Conservation (phyloP, 2,329 filamentous ascomycete genomes). For the Waltergamsia citrina region DNA sequence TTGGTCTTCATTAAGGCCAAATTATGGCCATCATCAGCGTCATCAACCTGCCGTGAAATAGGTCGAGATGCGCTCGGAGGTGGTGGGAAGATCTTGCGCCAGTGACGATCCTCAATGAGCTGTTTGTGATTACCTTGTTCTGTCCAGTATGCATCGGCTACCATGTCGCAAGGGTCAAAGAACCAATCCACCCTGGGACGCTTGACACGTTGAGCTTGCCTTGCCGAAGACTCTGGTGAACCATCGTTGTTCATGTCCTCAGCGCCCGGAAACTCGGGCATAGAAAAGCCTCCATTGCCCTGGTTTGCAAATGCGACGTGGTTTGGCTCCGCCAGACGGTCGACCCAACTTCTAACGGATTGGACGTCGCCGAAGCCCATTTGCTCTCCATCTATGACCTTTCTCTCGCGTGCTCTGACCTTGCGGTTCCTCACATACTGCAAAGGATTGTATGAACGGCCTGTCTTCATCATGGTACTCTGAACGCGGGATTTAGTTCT, state of each 20-base stretch:
- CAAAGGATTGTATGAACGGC: constrained; percentile 78
- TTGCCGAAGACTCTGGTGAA: constrained; percentile 33
- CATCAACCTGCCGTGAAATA: constrained; percentile 19
- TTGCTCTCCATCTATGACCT: constrained; percentile 60
- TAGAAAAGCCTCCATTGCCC: constrained; percentile 5
- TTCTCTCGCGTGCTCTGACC: constrained; percentile 69
- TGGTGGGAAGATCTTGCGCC: constrained; percentile 59
- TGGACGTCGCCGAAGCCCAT: constrained; percentile 70
- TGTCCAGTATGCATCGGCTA: constrained; percentile 87
- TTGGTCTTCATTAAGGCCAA: not conserved
- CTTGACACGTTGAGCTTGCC: constrained; percentile 47
- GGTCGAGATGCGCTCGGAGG: constrained; percentile 15
- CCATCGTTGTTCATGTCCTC: constrained; percentile 30
- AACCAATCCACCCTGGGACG: constrained; percentile 79
- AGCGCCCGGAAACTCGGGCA: constrained; percentile 38
- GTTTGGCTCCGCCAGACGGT: constrained; percentile 22
- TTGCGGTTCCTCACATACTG: constrained; percentile 90
- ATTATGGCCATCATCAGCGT: constrained; percentile 5
- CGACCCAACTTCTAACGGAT: constrained; percentile 68
- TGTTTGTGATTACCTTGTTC: constrained; percentile 74
- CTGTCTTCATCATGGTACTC: no score
- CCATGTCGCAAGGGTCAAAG: constrained; percentile 71
- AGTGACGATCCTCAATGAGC: constrained; percentile 71
- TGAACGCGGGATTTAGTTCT: constrained; percentile 9
- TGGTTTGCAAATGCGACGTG: not conserved